Evolutionary conservation across 2,329 filamentous ascomycete genomes (phyloP).

Genomic region (Cladophialophora chaetospira): DNA sequence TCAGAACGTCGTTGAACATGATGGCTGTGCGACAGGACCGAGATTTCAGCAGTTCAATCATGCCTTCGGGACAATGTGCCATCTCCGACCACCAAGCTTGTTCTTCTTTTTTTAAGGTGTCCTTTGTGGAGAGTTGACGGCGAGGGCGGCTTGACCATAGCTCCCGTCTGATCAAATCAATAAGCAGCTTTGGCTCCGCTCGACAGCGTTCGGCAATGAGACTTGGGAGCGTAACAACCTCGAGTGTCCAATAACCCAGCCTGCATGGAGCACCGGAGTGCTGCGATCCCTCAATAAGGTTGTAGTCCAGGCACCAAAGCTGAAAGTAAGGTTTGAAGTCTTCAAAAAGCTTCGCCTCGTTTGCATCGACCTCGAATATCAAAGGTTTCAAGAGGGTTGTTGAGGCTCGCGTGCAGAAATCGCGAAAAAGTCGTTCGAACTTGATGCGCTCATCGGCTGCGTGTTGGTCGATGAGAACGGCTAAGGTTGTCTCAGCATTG

Average conservation of each 20-base stretch:
- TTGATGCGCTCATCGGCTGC: conserved; percentile 87
- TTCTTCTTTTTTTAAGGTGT: not conserved
- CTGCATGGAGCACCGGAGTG: not conserved
- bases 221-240: conserved; percentile 65
- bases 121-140: not conserved
- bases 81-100: conserved; percentile 44
- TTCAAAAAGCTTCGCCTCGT: conserved; percentile 63
- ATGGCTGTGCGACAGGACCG: conserved; percentile 52
- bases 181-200: conserved; percentile 68
- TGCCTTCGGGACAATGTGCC: conserved; percentile 69
- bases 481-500: conserved; percentile 36
- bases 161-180: conserved; percentile 74
- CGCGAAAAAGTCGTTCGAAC: conserved; percentile 70
- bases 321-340: conserved; percentile 60
- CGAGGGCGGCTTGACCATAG: conserved; percentile 61
- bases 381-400: conserved; percentile 54
- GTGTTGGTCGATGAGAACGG: conserved; percentile 88
- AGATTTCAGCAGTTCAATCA: conserved; percentile 64
- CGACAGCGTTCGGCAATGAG: conserved; percentile 76
- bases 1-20: conserved; percentile 54
- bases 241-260: conserved; percentile 39
- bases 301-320: conserved; percentile 73
- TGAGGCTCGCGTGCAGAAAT: conserved; percentile 50
- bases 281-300: conserved; percentile 30
- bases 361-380: conserved; percentile 63